phyloP scores from a whole-genome alignment of 495 filamentous ascomycete genomes.

The Daldinia grandis region DNA sequence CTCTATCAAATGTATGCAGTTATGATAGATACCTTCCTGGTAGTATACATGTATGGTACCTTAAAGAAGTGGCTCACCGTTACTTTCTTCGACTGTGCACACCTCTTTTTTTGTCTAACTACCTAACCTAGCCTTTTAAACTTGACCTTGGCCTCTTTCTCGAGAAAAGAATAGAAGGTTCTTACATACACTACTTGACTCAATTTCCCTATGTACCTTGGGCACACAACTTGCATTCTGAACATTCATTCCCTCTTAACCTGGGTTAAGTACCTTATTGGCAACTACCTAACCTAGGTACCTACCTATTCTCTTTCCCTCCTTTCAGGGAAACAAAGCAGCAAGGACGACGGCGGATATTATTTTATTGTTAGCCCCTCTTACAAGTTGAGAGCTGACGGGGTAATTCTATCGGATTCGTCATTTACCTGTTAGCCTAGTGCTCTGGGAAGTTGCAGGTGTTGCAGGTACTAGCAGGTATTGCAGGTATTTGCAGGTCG shows the following conservation, averaged over 20 bases:
- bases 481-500: neutral
- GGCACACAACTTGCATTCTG: neutral
- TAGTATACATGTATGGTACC: neutral
- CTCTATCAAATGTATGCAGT: neutral
- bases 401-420: neutral
- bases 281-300: neutral
- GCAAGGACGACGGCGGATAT: neutral
- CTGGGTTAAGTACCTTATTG: neutral
- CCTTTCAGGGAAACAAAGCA: neutral
- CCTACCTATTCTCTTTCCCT: neutral
- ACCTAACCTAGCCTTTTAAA: neutral
- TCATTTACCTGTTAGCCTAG: neutral
- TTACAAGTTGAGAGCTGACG: neutral
- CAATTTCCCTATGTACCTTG: conserved; percentile 7
- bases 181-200: conserved; percentile 11
- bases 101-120: conserved; percentile 3
- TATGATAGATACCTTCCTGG: too few relatives aligned
- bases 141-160: conserved; percentile 16
- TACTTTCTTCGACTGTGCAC: conserved; percentile 20
- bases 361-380: neutral
- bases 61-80: conserved; percentile 21
- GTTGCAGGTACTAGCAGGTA: conserved; percentile 1
- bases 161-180: conserved; percentile 38
- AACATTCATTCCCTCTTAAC: neutral
- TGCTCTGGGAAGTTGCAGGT: neutral